These are phyloP conservation scores for Saprolegnia diclina DNA, from an alignment of 352 stramenopile genomes.

Conservation along the genomic window DNA sequence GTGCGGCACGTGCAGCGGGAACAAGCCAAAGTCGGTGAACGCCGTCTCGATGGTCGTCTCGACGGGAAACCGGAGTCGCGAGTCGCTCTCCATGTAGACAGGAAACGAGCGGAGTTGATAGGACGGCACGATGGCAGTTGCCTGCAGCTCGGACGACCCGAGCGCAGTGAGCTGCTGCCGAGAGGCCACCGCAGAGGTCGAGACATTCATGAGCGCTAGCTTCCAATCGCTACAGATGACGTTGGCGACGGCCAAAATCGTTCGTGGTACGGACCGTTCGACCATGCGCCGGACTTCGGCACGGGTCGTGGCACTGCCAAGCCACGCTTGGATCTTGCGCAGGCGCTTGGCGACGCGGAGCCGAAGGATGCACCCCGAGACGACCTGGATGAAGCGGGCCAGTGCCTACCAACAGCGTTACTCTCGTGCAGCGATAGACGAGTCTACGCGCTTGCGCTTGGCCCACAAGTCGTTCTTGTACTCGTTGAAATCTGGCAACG, in stretches of 20 bases:
- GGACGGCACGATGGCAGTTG: conserved; percentile 20
- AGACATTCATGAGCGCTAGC: conserved; percentile 23
- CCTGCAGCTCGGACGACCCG: background rate
- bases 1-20: conserved; percentile 53
- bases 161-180: conserved; percentile 23
- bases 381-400: conserved; percentile 43
- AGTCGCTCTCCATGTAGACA: conserved; percentile 51
- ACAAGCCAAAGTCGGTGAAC: conserved; percentile 52
- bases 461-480: conserved; percentile 87
- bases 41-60: conserved; percentile 41
- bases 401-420: conserved; percentile 50
- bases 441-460: conserved; percentile 45
- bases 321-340: conserved; percentile 45
- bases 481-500: conserved; percentile 66
- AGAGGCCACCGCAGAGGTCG: conserved; percentile 22
- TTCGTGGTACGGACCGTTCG: conserved; percentile 36
- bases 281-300: conserved; percentile 59
- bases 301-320: conserved; percentile 42
- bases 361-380: conserved; percentile 70
- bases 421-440: background rate
- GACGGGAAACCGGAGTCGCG: conserved; percentile 37
- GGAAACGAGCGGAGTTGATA: conserved; percentile 48
- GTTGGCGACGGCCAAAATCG: background rate
- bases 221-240: conserved; percentile 16
- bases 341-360: conserved; percentile 57